A percentile compares a stretch with the other conserved stretches of the same genome.
Evolutionary conservation across 352 stramenopile species (phyloP).

Genomic region (Phytophthora sansomeana): DNA sequence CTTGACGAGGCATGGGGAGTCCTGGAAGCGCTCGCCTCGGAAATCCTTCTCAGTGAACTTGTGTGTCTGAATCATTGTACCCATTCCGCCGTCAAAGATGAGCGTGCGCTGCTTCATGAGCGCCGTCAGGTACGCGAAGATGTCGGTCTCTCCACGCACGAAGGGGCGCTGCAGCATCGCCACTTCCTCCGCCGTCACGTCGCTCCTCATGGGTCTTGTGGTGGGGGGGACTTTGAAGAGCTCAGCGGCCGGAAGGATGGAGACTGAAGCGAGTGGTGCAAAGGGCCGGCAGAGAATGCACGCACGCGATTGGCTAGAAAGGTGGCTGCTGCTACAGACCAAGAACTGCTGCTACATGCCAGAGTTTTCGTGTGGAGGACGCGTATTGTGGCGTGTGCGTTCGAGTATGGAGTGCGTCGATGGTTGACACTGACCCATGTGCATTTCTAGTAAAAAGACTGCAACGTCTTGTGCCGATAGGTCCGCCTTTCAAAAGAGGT

Average conservation of each 20-base stretch:
- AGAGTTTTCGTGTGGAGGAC: not conserved
- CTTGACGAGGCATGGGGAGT: slow-evolving; percentile 93
- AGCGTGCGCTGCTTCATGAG: slow-evolving; percentile 87
- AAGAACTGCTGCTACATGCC: not conserved
- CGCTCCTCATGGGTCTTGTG: slow-evolving; percentile 20
- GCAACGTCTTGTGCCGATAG: not conserved
- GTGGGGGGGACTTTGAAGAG: no score
- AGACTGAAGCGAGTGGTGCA: slow-evolving; percentile 27
- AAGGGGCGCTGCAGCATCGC: slow-evolving; percentile 69
- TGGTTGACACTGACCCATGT: no score
- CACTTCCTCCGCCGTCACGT: slow-evolving; percentile 49
- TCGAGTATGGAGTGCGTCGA: no score
- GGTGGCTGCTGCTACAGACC: not conserved
- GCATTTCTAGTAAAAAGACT: not conserved
- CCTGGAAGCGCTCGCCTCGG: slow-evolving; percentile 94
- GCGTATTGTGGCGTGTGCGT: no score
- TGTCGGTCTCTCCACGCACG: slow-evolving; percentile 73
- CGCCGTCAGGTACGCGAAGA: slow-evolving; percentile 77
- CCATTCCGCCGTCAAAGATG: slow-evolving; percentile 98
- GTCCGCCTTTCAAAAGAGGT: not conserved
- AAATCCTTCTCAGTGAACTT: slow-evolving; percentile 96
- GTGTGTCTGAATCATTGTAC: slow-evolving; percentile 97
- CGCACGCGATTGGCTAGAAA: no score
- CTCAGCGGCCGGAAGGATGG: slow-evolving; percentile 9
- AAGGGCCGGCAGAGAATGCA: slow-evolving; percentile 11